Evolutionary conservation across 164 flowering plant species (phyloP).

Genomic region (Warburgia ugandensis): DNA sequence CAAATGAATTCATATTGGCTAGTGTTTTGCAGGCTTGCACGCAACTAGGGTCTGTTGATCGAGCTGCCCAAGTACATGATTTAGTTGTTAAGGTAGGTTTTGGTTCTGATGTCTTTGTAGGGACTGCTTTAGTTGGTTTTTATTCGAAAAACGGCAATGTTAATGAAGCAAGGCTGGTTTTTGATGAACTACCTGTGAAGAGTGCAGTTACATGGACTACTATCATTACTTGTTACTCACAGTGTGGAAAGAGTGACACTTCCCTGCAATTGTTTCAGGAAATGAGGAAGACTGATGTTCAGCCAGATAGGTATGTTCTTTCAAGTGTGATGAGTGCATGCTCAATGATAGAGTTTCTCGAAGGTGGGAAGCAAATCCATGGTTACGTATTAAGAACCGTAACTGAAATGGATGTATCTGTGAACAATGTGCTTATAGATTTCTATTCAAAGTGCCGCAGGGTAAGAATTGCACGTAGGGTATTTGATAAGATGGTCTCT

Average conservation of each 20-base stretch:
- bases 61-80: slow-evolving; percentile 38
- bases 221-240: slow-evolving; percentile 47
- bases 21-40: slow-evolving; percentile 48
- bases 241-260: slow-evolving; percentile 38
- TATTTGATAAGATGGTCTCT: slow-evolving; percentile 42
- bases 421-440: slow-evolving; percentile 52
- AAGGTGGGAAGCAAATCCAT: slow-evolving; percentile 66
- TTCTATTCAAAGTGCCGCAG: slow-evolving; percentile 45
- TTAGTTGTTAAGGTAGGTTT: slow-evolving; percentile 36
- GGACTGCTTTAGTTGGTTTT: slow-evolving; percentile 44
- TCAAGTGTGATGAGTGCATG: slow-evolving; percentile 61
- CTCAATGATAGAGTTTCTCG: slow-evolving; percentile 36
- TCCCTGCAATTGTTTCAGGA: slow-evolving; percentile 40
- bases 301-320: slow-evolving; percentile 51
- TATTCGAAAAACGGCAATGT: slow-evolving; percentile 44
- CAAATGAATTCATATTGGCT: slow-evolving; percentile 53
- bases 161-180: slow-evolving; percentile 39
- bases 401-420: slow-evolving; percentile 39
- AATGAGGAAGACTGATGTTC: slow-evolving; percentile 34
- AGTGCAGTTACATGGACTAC: slow-evolving; percentile 63
- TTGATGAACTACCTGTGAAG: slow-evolving; percentile 35
- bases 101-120: slow-evolving; percentile 51
- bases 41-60: slow-evolving; percentile 17
- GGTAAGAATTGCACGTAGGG: slow-evolving; percentile 25
- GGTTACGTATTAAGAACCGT: slow-evolving; percentile 46